Evolutionary conservation across 139 green algal genomes (phyloP).

Genomic region (Pedinophyceae sp.): DNA sequence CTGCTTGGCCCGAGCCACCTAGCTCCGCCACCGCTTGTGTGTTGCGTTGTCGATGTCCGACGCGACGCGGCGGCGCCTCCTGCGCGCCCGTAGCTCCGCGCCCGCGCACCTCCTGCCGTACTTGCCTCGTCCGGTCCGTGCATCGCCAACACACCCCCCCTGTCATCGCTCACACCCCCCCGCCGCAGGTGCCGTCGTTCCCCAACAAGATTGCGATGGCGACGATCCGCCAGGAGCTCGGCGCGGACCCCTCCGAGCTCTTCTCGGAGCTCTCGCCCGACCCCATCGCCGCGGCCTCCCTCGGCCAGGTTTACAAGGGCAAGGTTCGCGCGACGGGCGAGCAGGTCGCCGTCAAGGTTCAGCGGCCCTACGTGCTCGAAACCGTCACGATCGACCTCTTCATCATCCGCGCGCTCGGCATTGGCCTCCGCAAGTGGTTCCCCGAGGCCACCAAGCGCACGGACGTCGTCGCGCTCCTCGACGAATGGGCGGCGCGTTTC

Average conservation of each 20-base stretch:
- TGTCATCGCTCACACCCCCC: too few species aligned
- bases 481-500: constrained; percentile 93
- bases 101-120: too few species aligned
- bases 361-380: constrained; percentile 75
- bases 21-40: neutral
- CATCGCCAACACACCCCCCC: too few species aligned
- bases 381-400: constrained; percentile 77
- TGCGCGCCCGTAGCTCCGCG: too few species aligned
- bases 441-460: constrained; percentile 34
- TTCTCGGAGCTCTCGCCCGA: constrained; percentile 66
- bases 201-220: constrained; percentile 55
- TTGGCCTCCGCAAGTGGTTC: constrained; percentile 20
- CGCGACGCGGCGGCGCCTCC: too few species aligned
- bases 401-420: constrained; percentile 44
- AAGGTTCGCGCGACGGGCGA: constrained; percentile 34
- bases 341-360: constrained; percentile 90
- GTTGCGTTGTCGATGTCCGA: too few species aligned
- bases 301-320: constrained; percentile 75
- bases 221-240: constrained; percentile 64
- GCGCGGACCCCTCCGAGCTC: constrained; percentile 8
- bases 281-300: constrained; percentile 75
- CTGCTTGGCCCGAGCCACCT: too few species aligned
- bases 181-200: constrained; percentile 66
- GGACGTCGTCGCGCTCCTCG: constrained; percentile 87
- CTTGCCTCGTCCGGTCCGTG: too few species aligned